Evolutionary conservation across 495 filamentous ascomycete genomes (phyloP), one percentile per base, ranked within the genome.

Genomic region (Penicillium roqueforti): DNA sequence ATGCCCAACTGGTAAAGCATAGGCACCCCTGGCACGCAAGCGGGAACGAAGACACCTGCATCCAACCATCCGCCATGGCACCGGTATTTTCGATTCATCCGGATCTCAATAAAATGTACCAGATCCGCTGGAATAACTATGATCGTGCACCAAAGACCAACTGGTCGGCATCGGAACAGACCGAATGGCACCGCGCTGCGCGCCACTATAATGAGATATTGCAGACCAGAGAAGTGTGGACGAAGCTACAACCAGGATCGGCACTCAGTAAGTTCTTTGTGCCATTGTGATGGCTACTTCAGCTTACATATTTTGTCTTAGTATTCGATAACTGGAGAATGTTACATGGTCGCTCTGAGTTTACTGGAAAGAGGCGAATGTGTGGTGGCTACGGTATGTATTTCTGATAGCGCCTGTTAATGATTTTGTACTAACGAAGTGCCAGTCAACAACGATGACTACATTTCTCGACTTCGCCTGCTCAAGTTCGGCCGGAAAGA

Each of bases 261-360:
- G 78, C 85, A n/a, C 52, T 96, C 31, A 84, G 88, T 91, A 71
- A 66, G 83, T 71, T 11, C 18, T 20, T 22, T 9, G 19, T 36
- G 10, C n/a, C n/a, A 20, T 36, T 20, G 45, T 9, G 13, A 18
- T 22, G 0, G 4, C 32, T 3, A 28, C 3, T 11, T 25, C 7
- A 14, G 34, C 54, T 59, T 51, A 62, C 51, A 47, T 43, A 38
- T 40, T 16, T 31, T 47, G 19, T 47, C 38, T 51, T 39, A 89
- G 86, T 96, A 18, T 96, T 97, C 66, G 89, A 97, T 68, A 97
- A 97, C 63, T 97, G 91, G 91, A 80, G 92, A 54, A 89, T 95
- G 51, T 69, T 97, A 42, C 92, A 97, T 68, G 92, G 91, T 3
- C 76, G 92, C 56, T 80, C 81, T 19, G 79, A 82, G 13, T 97